Base-by-base conservation (phyloP, 805 yeast genomes). In the Ogataea ganodermae region DNA sequence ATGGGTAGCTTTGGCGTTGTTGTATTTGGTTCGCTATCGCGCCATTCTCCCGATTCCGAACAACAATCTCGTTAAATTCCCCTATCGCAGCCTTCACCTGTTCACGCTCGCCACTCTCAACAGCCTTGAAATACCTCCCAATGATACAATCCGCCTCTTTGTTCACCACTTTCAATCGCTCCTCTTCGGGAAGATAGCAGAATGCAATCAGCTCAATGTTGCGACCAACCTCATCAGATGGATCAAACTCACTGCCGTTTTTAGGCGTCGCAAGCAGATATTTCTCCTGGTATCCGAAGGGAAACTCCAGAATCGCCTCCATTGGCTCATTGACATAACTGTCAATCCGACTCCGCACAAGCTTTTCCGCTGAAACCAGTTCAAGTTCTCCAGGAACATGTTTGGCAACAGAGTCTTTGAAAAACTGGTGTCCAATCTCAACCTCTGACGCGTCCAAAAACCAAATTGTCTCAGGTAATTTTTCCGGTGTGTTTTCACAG, bases 211-310 rank as follows among this genome's bases (percentile, higher is more conserved):
- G 44, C 41, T 73, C 79, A 75, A 79, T 76, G 22, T 66, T 59
- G 45, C 70, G 70, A 4, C 81, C 84, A 45, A 85, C 72, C 56
- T 86, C 92, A 42, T 71, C 76, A 38, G 82, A 67, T 4, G 90
- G 88, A 57, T 83, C 82, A 33, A 81, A 70, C n/a, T 58, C 61
- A 49, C 77, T 82, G 45, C 79, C 79, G 50, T 74, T 74, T 50
- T 78, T 79, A 5, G 84, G 79, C 13, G 67, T 63, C 3, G 76
- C 75, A 30, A 82, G 62, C 7, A 72, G 50, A 51, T 76, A 82
- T 33, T 69, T 68, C 55, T 83, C 88, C 26, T 62, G 62, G 50
- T 79, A 76, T 1, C 83, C 80, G 57, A 60, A 74, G 48, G 71
- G 71, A 23, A 66, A 65, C 5, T 65, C 59, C 12, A 69, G 56